Base-by-base conservation (phyloP, 176 grass and related monocot genomes). In the Musa itinerans region DNA sequence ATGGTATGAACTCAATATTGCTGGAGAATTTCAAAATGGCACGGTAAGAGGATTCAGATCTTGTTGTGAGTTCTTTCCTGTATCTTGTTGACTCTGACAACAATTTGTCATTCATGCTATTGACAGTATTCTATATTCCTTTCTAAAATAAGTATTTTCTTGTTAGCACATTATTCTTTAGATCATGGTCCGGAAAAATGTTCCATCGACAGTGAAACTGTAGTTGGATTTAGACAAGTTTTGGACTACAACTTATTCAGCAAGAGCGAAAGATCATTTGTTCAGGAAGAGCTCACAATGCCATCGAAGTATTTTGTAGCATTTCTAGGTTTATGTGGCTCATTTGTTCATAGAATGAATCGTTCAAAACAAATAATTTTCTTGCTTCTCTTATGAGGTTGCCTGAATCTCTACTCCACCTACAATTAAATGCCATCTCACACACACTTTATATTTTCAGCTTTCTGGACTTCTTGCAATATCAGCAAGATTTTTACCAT, bases 1-100 rank as follows among this genome's bases (percentile, higher is more conserved):
- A 67, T 88, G 80, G 83, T 43, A 86, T 78, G 87, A 96, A 81
- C 92, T 85, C 27, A 73, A 92, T 75, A 80, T 92, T 17, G 53
- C 56, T 71, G 81, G 85, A 55, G 86, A 88, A 79, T 92, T 96
- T 53, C 81, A 72, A 2, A 83, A 90, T 81, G 92, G 89, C 74
- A 66, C 48, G 24, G 92, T 96, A 88, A 89, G 76, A 72, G 63
- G 68, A 73, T 79, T 76, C 20, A 54, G 53, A 1, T 82, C 10
- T 26, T 70, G 63, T 78, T 12, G 8, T 52, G 13, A 21, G 22
- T 65, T 27, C 4, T 64, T 83, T 54, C 51, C 7, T 21, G 10
- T 29, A 56, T 11, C 20, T 76, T 50, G 14, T 64, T 15, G 19
- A 11, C 12, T 50, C 10, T 11, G 17, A 16, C 1, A 27, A n/a